Evolutionary conservation across 139 green algal species (phyloP), one percentile per base, ranked within the genome.

Genomic region (Eudorina sp.): DNA sequence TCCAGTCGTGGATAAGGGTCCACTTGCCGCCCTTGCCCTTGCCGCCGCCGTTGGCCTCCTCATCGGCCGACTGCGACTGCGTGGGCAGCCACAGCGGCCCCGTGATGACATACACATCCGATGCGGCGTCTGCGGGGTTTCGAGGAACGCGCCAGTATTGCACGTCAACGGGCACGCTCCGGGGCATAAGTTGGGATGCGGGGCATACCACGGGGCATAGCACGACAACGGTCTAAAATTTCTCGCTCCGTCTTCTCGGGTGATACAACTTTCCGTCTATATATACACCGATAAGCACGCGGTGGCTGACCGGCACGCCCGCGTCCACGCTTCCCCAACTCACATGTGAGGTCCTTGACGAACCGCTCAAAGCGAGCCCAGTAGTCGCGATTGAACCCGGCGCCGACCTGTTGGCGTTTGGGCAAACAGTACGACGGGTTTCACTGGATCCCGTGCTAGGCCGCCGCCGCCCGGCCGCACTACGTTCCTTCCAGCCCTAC

Each of bases 321-420:
- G 55, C 5, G 23, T 11, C 55, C 55, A 7, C 55, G 8, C 70
- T 31, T 25, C 31, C 66, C 66, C 66, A 25, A 4, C 77, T 64
- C 55, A 85, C 78, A 46, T 13, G 90, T 92, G 38, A 96, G 64
- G 55, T 95, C 85, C 89, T 95, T 95, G 0, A 97, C 90, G 82
- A 97, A 99, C 43, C 94, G 92, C 89, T 99, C 97, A 90, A 99
- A 98, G 3, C 97, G 93, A 18, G 96, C 97, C 97, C 97, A 99
- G 90, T 99, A 99, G 92, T 99, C 96, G 69, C 96, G 81, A 90
- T 99, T 99, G 94, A 99, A 99, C 41, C 97, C 97, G 38, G 51
- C 72, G 34, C 81, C 81, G 31, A 43, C 81, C 81, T 87, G 81
- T 9, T 40, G 3, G 40, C 48, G 13, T 55, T 21, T 21, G 11